phyloP scores from a whole-genome alignment of 805 yeast species.

The Metschnikowia vanudenii region DNA sequence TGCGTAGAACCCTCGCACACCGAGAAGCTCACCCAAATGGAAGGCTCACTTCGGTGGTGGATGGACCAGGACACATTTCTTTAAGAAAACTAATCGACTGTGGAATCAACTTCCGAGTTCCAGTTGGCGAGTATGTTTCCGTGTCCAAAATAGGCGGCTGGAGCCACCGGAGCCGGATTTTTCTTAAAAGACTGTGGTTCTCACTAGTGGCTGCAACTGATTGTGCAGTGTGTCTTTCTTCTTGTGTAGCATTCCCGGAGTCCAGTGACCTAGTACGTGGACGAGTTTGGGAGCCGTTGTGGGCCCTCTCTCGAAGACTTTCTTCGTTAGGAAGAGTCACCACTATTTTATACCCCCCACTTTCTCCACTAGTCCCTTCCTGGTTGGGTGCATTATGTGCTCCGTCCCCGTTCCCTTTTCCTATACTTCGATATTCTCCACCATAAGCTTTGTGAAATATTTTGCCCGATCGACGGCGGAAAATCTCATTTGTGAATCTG shows the following conservation, averaged over 20 bases:
- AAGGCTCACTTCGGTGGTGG: slow-evolving; percentile 14
- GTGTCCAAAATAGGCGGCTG: slow-evolving; percentile 4
- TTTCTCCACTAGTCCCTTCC: neutral
- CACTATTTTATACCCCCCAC: slow-evolving; percentile 4
- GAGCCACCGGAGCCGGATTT: slow-evolving; percentile 13
- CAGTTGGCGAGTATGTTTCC: neutral
- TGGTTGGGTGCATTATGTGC: neutral
- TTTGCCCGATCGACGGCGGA: neutral
- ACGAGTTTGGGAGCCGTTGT: neutral
- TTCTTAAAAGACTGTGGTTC: slow-evolving; percentile 10
- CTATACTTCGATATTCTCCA: neutral
- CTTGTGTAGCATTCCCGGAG: slow-evolving; percentile 1
- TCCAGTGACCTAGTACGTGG: neutral
- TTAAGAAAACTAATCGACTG: slow-evolving; percentile 12
- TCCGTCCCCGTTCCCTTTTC: no score
- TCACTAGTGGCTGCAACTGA: slow-evolving; percentile 8
- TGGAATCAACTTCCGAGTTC: neutral
- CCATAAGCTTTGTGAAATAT: neutral
- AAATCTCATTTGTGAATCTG: neutral
- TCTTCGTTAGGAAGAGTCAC: neutral
- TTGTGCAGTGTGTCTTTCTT: slow-evolving; percentile 1
- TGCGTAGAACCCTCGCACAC: neutral
- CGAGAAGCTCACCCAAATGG: neutral
- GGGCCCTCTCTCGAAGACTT: neutral
- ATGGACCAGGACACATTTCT: slow-evolving; percentile 14